A percentile compares a stretch with the other conserved stretches of the same genome.
Evolutionary conservation across 495 filamentous ascomycete genomes (phyloP).

Genomic region (Podospora anserina): DNA sequence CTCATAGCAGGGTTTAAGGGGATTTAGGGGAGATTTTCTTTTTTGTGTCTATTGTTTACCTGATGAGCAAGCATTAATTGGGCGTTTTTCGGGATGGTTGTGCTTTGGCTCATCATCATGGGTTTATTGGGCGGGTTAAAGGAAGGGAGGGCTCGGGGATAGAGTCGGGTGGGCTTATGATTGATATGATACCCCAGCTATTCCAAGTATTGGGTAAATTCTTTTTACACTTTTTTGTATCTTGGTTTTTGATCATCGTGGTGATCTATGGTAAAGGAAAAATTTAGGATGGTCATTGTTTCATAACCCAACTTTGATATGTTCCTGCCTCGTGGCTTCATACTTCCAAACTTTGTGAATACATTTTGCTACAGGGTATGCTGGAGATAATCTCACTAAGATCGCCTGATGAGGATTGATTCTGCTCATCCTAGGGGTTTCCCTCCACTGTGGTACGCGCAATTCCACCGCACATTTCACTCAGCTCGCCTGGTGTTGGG

Average conservation of each 20-base stretch:
- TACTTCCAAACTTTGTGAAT: too few relatives aligned
- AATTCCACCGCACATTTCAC: too few relatives aligned
- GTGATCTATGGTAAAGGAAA: neutral
- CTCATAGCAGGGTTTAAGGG: conserved; percentile 43
- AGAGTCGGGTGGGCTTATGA: neutral
- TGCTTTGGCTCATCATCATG: neutral
- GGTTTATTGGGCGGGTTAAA: neutral
- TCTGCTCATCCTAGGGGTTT: too few relatives aligned
- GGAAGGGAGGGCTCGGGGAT: neutral
- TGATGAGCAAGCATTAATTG: conserved; percentile 4
- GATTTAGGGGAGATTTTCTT: neutral
- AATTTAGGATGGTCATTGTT: neutral
- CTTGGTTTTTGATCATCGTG: neutral
- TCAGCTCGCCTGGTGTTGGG: too few relatives aligned
- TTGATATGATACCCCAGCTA: neutral
- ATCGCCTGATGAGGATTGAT: too few relatives aligned
- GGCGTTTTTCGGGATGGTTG: conserved; percentile 6
- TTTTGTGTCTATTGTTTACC: neutral
- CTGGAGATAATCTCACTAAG: too few relatives aligned
- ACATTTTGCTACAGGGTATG: too few relatives aligned
- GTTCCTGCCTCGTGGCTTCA: too few relatives aligned
- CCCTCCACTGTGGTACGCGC: too few relatives aligned
- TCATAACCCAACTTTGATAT: too few relatives aligned
- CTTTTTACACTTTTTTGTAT: neutral
- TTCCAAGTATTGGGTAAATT: neutral